Base-by-base conservation (phyloP, 345 rosid genomes). In the Populus euphratica region DNA sequence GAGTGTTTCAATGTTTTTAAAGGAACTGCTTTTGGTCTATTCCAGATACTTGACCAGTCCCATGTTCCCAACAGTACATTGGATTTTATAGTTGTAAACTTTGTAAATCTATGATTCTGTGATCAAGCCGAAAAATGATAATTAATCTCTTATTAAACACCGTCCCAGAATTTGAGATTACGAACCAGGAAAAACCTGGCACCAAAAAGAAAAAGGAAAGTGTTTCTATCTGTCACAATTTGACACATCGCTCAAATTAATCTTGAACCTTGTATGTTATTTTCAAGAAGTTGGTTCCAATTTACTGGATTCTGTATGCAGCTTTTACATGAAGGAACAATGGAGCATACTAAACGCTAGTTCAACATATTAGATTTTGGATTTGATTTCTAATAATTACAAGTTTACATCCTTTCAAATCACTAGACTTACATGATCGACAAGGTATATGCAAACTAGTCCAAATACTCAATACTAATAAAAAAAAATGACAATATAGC, bases 331-430 rank as follows among this genome's bases (percentile, higher is more conserved):
- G 69, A 23, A 6, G 52, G 33, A 69, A 11, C 21, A 36, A 10
- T 29, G 11, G 47, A 1, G n/a, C 5, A 5, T 1, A 27, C 18
- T 33, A 33, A 33, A 0, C 0, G 35, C 0, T 33, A 33, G 5
- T 0, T 33, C 0, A 33, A 33, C 5, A 4, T 0, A 0, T 33
- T 3, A 33, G 36, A 5, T 33, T 0, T 33, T 33, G 0, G 0
- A 0, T 33, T 33, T 4, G 36, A 0, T 33, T 0, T 0, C 0
- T 4, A 33, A 33, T 33, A 0, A 0, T 33, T 0, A 4, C 5
- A 0, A 33, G 36, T 33, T 33, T 0, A 4, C 0, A 3, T 33
- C 5, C 5, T 4, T 4, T 33, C 5, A 33, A 5, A 33, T 0
- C 0, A 4, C 36, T 33, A 5, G 0, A 5, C 5, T 33, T 33